Base-by-base conservation (phyloP, 257 asterid species). In the Penstemon barbatus region DNA sequence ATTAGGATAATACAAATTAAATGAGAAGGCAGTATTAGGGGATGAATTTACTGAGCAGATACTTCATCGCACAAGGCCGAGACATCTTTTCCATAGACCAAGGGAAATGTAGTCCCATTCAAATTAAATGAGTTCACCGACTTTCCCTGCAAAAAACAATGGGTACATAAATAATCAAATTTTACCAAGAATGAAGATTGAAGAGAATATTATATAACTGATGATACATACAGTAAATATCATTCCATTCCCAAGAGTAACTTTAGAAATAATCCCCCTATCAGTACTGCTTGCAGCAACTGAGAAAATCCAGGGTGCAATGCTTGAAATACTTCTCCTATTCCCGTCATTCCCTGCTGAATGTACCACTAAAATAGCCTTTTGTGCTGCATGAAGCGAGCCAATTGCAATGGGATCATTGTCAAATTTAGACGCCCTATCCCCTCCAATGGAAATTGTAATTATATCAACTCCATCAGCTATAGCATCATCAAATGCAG, bases 401-500 rank as follows among this genome's bases (percentile, higher is more conserved):
- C 66, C 82, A 15, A 77, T 81, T 6, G 80, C 71, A 5, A 74
- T n/a, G 5, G 36, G 1, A 4, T 81, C 82, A 2, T 53, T 0
- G 6, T 40, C 3, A 3, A 74, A 12, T 4, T 39, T 5, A 4
- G 19, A 0, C 10, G 70, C 7, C 15, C 0, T 1, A 0, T 0
- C 2, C 8, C 10, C 0, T 43, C 81, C 86, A 4, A 80, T 3
- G 13, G 86, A 83, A 2, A 80, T 9, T 0, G 80, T 25, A 6
- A 83, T 75, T 59, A 80, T 78, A 38, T 80, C 85, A 0, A 80
- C 85, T 9, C 88, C 85, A 66, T 78, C 84, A 11, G 88, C 82
- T 43, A 80, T 80, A 7, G 85, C 85, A 78, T 83, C 85, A 41
- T 80, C 84, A 52, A 83, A 80, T 15, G 80, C 84, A 37, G 84